Conservation (phyloP, 805 yeast genomes). For the Teunomyces aglyptinius region DNA sequence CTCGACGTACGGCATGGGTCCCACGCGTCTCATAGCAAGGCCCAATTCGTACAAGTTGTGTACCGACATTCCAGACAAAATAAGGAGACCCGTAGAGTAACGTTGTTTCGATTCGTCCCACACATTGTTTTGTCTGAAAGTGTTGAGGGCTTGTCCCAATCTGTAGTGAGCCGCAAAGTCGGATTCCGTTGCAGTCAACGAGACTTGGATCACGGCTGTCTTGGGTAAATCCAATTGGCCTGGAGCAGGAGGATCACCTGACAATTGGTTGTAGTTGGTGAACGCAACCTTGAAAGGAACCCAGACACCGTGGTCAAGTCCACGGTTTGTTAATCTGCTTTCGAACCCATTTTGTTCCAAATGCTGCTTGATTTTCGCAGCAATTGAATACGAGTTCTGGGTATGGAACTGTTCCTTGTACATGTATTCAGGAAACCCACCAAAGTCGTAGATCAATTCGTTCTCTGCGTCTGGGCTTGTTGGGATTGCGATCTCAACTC, state of each 20-base stretch:
- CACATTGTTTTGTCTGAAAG: conserved; percentile 45
- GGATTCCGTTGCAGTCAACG: conserved; percentile 39
- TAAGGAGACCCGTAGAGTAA: conserved; percentile 40
- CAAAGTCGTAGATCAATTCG: conserved; percentile 68
- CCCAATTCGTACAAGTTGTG: conserved; percentile 66
- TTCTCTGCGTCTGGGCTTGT: conserved; percentile 38
- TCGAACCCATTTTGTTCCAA: conserved; percentile 44
- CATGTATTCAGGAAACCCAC: conserved; percentile 66
- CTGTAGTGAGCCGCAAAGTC: conserved; percentile 45
- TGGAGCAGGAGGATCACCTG: neutral
- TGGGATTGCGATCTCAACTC: conserved; percentile 46
- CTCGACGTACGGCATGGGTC: conserved; percentile 45
- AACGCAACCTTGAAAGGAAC: conserved; percentile 76
- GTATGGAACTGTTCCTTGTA: conserved; percentile 64
- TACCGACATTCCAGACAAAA: conserved; percentile 78
- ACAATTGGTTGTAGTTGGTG: conserved; percentile 26
- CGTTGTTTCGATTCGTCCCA: conserved; percentile 27
- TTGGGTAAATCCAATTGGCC: conserved; percentile 40
- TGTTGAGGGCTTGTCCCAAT: conserved; percentile 55
- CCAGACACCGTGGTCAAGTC: conserved; percentile 84
- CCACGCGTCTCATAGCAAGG: conserved; percentile 12
- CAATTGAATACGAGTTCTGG: conserved; percentile 39
- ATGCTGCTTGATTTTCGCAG: conserved; percentile 42
- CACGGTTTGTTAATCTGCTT: conserved; percentile 50
- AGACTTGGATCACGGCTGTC: conserved; percentile 50